These are phyloP conservation scores for Magnusiomyces sp. DNA, from an alignment of 1,139 yeast species.

Conservation along the genomic window DNA sequence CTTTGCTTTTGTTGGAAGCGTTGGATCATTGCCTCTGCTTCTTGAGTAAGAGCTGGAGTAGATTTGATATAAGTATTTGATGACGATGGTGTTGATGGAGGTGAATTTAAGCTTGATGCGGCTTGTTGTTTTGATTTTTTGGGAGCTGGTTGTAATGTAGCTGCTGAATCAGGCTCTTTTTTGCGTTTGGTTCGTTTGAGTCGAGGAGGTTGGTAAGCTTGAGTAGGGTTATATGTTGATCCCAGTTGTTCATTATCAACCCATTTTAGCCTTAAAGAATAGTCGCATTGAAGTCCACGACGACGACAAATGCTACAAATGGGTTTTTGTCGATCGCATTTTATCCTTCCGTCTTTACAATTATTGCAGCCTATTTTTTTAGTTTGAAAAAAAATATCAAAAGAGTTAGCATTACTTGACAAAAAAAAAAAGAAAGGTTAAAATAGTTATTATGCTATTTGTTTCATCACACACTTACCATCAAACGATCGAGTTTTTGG, in stretches of 20 bases:
- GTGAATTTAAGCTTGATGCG: background rate
- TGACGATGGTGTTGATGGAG: background rate
- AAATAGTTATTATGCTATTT: too few species aligned
- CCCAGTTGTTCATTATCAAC: conserved; percentile 10
- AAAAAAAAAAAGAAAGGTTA: too few species aligned
- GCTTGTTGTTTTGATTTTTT: background rate
- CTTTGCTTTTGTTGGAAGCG: conserved; percentile 3
- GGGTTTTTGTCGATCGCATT: conserved; percentile 12
- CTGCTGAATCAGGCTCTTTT: too few species aligned
- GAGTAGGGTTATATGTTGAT: conserved; percentile 2
- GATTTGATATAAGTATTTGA: background rate
- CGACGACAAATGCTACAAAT: conserved; percentile 9
- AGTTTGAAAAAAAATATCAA: too few species aligned
- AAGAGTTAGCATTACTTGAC: too few species aligned
- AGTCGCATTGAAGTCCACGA: conserved; percentile 10
- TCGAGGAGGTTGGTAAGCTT: conserved; percentile 9
- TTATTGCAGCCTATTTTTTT: conserved; percentile 5
- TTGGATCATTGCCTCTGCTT: background rate
- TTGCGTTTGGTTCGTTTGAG: conserved; percentile 8
- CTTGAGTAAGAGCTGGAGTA: conserved; percentile 1
- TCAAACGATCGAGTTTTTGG: too few species aligned
- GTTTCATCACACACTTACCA: too few species aligned
- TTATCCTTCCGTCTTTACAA: conserved; percentile 12
- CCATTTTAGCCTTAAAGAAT: conserved; percentile 11
- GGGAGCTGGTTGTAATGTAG: background rate